Conservation (phyloP, 1,284 basidiomycete species). For the Ceratorhiza oryzae-sativae region DNA sequence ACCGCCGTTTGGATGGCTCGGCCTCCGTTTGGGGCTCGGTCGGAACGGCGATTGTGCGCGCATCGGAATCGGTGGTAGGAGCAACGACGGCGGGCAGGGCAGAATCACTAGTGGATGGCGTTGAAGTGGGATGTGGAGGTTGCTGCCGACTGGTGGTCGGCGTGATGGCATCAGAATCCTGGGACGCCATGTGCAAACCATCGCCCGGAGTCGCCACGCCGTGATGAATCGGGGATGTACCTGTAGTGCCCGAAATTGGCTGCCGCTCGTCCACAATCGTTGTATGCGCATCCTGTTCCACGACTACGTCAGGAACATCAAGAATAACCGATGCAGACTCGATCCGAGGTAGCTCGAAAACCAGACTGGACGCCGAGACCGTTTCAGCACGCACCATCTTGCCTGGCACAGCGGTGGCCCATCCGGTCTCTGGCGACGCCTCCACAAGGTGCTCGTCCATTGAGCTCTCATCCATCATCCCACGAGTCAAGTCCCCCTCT, state of each 20-base stretch:
- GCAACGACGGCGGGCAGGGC: neutral
- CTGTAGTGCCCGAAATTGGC: neutral
- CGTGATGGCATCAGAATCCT: neutral
- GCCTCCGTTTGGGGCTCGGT: slow-evolving; percentile 11
- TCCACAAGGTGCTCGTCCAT: neutral
- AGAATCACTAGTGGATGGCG: neutral
- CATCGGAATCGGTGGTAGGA: neutral
- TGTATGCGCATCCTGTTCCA: neutral
- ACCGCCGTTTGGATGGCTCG: slow-evolving; percentile 11
- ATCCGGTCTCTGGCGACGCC: neutral
- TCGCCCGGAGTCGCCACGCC: neutral
- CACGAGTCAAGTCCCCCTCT: neutral
- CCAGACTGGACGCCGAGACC: neutral
- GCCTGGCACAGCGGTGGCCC: neutral
- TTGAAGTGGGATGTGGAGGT: neutral
- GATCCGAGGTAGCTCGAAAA: neutral
- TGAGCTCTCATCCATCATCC: neutral
- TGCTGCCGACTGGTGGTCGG: neutral
- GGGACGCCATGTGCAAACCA: neutral
- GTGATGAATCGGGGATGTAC: neutral
- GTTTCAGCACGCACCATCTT: slow-evolving; percentile 11
- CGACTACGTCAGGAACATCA: neutral
- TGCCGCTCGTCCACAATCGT: neutral
- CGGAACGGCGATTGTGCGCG: neutral
- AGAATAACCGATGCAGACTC: neutral